Evolutionary conservation across 371 early-diverging fungal species (phyloP).

Genomic region (Phascolomyces articulosus): DNA sequence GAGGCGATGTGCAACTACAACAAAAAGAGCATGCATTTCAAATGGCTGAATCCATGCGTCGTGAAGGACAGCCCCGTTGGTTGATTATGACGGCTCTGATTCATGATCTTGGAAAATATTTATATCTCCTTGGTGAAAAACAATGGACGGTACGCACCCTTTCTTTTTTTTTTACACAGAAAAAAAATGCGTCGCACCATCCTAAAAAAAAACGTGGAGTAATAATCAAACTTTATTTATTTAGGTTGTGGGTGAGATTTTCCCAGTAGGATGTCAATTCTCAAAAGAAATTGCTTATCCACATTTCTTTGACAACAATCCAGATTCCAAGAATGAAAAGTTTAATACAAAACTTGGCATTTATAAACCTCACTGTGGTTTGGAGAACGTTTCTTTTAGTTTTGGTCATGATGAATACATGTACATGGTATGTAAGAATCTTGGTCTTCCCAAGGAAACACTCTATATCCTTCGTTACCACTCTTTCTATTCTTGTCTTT

Average conservation of each 20-base stretch:
- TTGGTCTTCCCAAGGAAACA: conserved; percentile 45
- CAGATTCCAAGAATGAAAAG: conserved; percentile 36
- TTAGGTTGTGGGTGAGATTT: conserved; percentile 25
- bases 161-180: no score
- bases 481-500: conserved; percentile 61
- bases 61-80: conserved; percentile 58
- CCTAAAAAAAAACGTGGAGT: no score
- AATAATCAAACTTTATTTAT: no score
- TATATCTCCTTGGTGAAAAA: conserved; percentile 51
- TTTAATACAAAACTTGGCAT: conserved; percentile 51
- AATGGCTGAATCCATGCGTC: conserved; percentile 60
- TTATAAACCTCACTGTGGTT: conserved; percentile 57
- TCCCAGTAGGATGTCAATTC: conserved; percentile 23
- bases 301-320: conserved; percentile 47
- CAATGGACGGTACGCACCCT: conserved; percentile 53
- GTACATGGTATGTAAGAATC: conserved; percentile 51
- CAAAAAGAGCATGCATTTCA: conserved; percentile 64
- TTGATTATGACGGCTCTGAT: conserved; percentile 56
- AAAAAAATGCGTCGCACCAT: no score
- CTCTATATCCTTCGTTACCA: conserved; percentile 58
- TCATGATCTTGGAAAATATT: conserved; percentile 64
- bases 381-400: conserved; percentile 50
- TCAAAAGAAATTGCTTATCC: conserved; percentile 46
- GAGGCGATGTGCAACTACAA: conserved; percentile 19
- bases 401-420: conserved; percentile 71